phyloP scores from a whole-genome alignment of 352 stramenopile genomes.

The Plasmopara halstedii region DNA sequence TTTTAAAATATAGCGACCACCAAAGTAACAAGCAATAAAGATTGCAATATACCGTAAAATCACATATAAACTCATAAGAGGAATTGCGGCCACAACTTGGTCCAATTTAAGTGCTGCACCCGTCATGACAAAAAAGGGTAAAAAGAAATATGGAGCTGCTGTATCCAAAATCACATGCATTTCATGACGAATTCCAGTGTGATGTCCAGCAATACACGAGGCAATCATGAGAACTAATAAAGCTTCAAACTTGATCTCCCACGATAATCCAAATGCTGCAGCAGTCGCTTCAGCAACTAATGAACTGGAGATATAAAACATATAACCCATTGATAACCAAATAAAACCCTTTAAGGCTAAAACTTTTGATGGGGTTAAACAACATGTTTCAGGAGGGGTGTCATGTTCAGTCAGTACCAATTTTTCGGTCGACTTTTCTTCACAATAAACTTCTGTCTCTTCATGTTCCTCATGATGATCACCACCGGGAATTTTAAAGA shows the following conservation, averaged over 20 bases:
- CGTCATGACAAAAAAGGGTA: slow-evolving; percentile 78
- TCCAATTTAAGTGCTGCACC: slow-evolving; percentile 60
- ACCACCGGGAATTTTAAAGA: slow-evolving; percentile 35
- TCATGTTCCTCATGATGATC: neutral
- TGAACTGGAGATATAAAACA: slow-evolving; percentile 52
- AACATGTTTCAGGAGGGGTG: neutral
- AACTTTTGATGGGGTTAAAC: neutral
- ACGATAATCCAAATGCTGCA: slow-evolving; percentile 37
- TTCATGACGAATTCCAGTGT: slow-evolving; percentile 53
- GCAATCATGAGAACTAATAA: slow-evolving; percentile 61
- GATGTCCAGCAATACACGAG: slow-evolving; percentile 57
- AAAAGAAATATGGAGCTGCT: slow-evolving; percentile 57
- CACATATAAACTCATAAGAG: slow-evolving; percentile 63
- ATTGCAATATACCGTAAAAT: slow-evolving; percentile 46
- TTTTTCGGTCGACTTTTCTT: neutral
- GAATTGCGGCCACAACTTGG: slow-evolving; percentile 48
- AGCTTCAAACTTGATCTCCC: slow-evolving; percentile 68
- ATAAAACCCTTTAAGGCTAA: slow-evolving; percentile 41
- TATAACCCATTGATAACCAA: slow-evolving; percentile 49
- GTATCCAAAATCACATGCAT: slow-evolving; percentile 74
- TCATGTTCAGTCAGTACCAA: neutral
- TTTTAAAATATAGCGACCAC: slow-evolving; percentile 53
- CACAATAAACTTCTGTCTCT: neutral
- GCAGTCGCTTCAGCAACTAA: slow-evolving; percentile 36
- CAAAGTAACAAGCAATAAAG: slow-evolving; percentile 56